Evolutionary conservation across 2,329 filamentous ascomycete genomes (phyloP).

Genomic region (Ascochyta koolunga): DNA sequence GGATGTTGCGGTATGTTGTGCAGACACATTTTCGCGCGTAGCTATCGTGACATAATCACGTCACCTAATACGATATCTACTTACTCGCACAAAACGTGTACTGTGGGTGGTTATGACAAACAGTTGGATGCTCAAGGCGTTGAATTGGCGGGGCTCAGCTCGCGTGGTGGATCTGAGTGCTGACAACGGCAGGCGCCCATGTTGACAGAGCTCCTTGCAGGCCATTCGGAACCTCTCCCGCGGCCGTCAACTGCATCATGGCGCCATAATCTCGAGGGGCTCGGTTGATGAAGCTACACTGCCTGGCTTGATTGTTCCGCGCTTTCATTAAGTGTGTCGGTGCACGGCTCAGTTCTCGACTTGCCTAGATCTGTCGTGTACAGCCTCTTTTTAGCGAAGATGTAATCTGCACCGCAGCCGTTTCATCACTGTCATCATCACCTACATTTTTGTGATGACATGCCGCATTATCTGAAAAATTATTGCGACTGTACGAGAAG

Average conservation of each 20-base stretch:
- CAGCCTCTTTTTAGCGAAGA: not conserved
- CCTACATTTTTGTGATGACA: not conserved
- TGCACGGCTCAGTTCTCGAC: not conserved
- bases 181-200: conserved; percentile 4
- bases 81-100: too few relatives aligned
- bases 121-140: too few relatives aligned
- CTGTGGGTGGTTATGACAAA: too few relatives aligned
- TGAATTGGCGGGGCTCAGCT: too few relatives aligned
- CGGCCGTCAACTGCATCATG: not conserved
- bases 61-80: too few relatives aligned
- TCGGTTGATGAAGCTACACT: not conserved
- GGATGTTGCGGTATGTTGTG: too few relatives aligned
- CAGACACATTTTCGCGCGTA: too few relatives aligned
- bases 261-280: not conserved
- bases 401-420: not conserved
- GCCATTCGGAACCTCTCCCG: not conserved
- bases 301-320: not conserved
- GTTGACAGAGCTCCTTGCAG: too few relatives aligned
- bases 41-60: too few relatives aligned
- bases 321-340: not conserved
- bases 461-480: not conserved
- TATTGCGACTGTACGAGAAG: not conserved
- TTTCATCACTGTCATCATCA: not conserved
- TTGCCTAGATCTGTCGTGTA: not conserved
- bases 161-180: too few relatives aligned